Evolutionary conservation across 2,329 filamentous ascomycete species (phyloP).

Genomic region (Dactylellina leptospora): DNA sequence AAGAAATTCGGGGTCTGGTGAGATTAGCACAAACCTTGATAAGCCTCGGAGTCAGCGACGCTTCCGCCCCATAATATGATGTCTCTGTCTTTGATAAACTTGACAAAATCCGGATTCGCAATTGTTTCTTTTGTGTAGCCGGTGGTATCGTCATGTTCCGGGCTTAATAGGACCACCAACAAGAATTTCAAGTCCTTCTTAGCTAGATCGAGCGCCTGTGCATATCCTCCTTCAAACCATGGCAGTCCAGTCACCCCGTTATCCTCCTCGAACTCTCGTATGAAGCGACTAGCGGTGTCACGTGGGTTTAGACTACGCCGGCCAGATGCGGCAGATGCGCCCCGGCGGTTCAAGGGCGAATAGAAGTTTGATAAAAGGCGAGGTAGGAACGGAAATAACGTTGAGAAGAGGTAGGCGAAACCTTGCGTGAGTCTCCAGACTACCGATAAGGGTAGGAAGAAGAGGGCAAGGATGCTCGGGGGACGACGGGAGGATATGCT

Average conservation of each 20-base stretch:
- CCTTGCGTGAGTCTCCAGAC: slow-evolving; percentile 76
- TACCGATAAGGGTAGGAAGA: slow-evolving; percentile 83
- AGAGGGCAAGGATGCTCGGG: slow-evolving; percentile 77
- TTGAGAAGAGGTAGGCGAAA: slow-evolving; percentile 76
- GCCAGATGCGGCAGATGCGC: slow-evolving; percentile 60
- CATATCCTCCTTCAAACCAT: slow-evolving; percentile 88
- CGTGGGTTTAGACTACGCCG: slow-evolving; percentile 81
- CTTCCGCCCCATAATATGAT: slow-evolving; percentile 92
- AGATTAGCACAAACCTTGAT: slow-evolving; percentile 67
- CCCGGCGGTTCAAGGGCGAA: slow-evolving; percentile 49
- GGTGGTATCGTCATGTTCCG: slow-evolving; percentile 91
- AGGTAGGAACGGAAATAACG: slow-evolving; percentile 80
- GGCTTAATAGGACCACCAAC: slow-evolving; percentile 84
- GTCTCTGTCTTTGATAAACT: slow-evolving; percentile 81
- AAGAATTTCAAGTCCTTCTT: slow-evolving; percentile 93
- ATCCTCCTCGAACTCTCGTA: slow-evolving; percentile 93
- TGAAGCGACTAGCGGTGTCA: slow-evolving; percentile 87
- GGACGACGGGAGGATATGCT: slow-evolving; percentile 73
- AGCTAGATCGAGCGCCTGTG: slow-evolving; percentile 86
- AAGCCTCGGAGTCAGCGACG: slow-evolving; percentile 90
- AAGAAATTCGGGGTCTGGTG: too few species aligned
- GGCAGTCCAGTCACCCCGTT: slow-evolving; percentile 76
- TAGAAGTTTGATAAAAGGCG: slow-evolving; percentile 65
- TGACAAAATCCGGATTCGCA: slow-evolving; percentile 75
- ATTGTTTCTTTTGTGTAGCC: slow-evolving; percentile 84